These are phyloP conservation scores for Volutella citrinella DNA, from an alignment of 2,329 filamentous ascomycete genomes.

Conservation along the genomic window DNA sequence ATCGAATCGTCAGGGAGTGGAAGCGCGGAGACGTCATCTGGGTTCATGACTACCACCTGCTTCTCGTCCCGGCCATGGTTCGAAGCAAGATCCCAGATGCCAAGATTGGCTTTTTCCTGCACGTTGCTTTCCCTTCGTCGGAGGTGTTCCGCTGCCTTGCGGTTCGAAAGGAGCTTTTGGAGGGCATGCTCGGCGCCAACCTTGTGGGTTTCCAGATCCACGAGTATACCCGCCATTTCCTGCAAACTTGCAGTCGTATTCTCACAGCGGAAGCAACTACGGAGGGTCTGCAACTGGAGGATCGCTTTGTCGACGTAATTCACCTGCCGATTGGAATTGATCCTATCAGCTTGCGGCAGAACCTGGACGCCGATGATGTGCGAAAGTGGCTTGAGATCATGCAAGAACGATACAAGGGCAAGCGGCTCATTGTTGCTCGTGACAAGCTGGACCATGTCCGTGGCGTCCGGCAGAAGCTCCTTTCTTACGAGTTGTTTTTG, in stretches of 20 bases:
- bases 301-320: conserved; percentile 87
- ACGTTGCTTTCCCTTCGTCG: conserved; percentile 92
- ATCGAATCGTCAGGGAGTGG: conserved; percentile 87
- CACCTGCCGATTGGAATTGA: conserved; percentile 89
- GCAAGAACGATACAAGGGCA: conserved; percentile 79
- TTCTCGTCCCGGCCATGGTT: conserved; percentile 85
- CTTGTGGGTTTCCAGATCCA: conserved; percentile 90
- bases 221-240: conserved; percentile 90
- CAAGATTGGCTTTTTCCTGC: conserved; percentile 93
- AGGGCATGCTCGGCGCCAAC: conserved; percentile 91
- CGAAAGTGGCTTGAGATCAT: conserved; percentile 76
- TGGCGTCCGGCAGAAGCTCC: conserved; percentile 87
- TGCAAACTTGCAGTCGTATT: conserved; percentile 91
- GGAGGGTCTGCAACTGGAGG: conserved; percentile 85
- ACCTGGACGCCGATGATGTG: conserved; percentile 71
- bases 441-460: conserved; percentile 93
- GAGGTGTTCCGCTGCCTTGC: conserved; percentile 93
- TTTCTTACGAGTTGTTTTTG: conserved; percentile 89
- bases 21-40: conserved; percentile 91
- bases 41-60: conserved; percentile 93
- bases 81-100: conserved; percentile 88
- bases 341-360: conserved; percentile 68
- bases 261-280: conserved; percentile 86
- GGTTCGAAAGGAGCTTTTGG: conserved; percentile 79
- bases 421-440: conserved; percentile 86